These are phyloP conservation scores for Dipteronia sinensis DNA, from an alignment of 345 rosid genomes.

Conservation along the genomic window DNA sequence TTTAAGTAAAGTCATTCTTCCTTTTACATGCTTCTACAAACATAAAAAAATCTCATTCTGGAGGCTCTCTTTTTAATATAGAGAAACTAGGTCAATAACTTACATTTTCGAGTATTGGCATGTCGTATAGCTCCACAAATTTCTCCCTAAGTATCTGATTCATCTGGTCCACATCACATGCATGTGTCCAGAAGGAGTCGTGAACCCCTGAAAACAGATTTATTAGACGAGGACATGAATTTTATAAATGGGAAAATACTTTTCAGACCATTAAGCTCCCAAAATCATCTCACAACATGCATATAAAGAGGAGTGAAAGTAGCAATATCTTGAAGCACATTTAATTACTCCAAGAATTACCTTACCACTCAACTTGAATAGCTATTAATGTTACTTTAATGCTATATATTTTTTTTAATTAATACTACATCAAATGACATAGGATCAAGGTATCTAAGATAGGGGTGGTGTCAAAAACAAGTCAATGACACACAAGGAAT, in stretches of 20 bases:
- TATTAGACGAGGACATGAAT: slow-evolving; percentile 8
- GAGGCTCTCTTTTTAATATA: not conserved
- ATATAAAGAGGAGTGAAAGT: not conserved
- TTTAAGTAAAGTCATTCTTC: not conserved
- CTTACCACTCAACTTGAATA: not conserved
- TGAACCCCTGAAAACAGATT: slow-evolving; percentile 74
- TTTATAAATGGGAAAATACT: not conserved
- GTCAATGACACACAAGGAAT: not conserved
- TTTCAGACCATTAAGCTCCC: not conserved
- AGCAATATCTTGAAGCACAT: not conserved
- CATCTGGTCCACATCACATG: slow-evolving; percentile 91
- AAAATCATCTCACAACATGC: slow-evolving; percentile 1
- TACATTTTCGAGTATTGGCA: slow-evolving; percentile 91
- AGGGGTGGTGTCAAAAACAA: not conserved
- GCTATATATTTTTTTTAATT: too few relatives aligned
- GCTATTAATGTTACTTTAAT: not conserved
- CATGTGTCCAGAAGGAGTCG: slow-evolving; percentile 99
- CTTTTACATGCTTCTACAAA: not conserved
- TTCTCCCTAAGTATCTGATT: slow-evolving; percentile 82
- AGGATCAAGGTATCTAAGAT: not conserved
- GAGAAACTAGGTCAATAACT: slow-evolving; percentile 36
- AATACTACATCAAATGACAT: not conserved
- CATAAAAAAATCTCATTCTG: not conserved
- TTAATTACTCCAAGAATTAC: not conserved
- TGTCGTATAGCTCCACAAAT: slow-evolving; percentile 87